phyloP scores from a whole-genome alignment of 2,329 filamentous ascomycete genomes.

The Xylaria arbuscula region DNA sequence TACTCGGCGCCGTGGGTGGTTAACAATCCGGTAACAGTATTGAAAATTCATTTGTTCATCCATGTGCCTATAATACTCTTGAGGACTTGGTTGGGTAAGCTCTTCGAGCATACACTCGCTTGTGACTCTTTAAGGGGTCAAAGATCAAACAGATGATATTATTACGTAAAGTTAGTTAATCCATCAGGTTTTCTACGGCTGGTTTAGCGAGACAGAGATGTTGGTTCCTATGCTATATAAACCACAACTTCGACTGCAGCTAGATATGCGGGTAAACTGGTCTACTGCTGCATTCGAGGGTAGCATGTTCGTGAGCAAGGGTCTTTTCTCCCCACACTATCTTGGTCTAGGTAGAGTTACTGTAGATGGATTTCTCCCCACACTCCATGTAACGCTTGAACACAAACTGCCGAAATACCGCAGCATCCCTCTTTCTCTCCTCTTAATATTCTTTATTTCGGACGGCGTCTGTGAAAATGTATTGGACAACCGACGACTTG shows the following conservation, averaged over 20 bases:
- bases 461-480: constrained; percentile 18
- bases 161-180: background rate
- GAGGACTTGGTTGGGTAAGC: background rate
- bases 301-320: background rate
- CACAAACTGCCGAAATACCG: background rate
- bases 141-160: background rate
- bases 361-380: constrained; percentile 2
- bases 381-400: background rate
- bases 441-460: background rate
- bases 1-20: background rate
- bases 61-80: background rate
- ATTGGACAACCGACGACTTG: constrained; percentile 35
- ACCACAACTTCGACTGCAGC: background rate
- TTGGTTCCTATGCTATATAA: background rate
- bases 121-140: background rate
- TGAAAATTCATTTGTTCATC: no score
- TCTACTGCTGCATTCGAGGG: background rate
- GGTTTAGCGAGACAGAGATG: background rate
- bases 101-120: background rate
- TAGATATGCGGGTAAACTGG: background rate
- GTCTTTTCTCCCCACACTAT: constrained; percentile 1
- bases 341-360: background rate
- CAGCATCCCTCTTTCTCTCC: background rate
- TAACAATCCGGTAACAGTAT: background rate
- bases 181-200: background rate